phyloP scores from a whole-genome alignment of 169 alveolate genomes.

The Nephromyces sp. region DNA sequence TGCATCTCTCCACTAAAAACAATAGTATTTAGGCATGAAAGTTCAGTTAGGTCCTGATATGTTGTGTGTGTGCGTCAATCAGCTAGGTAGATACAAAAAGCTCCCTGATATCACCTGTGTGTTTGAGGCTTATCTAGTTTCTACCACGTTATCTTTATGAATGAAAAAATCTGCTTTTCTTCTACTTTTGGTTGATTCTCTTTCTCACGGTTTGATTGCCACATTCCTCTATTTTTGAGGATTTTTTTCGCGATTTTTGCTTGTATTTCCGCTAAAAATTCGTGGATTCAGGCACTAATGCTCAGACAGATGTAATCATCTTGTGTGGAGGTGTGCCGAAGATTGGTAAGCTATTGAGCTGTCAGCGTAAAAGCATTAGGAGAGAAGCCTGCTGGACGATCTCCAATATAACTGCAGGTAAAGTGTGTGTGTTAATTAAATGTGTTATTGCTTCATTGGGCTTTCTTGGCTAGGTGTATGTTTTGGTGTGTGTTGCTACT shows the following conservation, averaged over 20 bases:
- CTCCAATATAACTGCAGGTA: conserved; percentile 92
- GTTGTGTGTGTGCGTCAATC: too few species aligned
- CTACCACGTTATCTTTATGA: background rate
- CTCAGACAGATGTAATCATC: conserved; percentile 83
- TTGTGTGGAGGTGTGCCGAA: conserved; percentile 78
- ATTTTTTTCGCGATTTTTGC: background rate
- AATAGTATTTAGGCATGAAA: too few species aligned
- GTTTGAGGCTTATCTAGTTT: too few species aligned
- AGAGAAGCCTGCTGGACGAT: conserved; percentile 96
- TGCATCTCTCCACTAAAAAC: too few species aligned
- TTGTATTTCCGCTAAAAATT: background rate
- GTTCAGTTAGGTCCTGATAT: too few species aligned
- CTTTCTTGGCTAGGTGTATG: too few species aligned
- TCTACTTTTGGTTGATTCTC: background rate
- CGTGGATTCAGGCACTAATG: conserved; percentile 73
- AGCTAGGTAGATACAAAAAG: too few species aligned
- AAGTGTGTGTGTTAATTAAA: background rate
- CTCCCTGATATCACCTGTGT: too few species aligned
- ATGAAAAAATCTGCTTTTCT: background rate
- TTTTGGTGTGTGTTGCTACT: too few species aligned
- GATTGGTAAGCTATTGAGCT: conserved; percentile 62
- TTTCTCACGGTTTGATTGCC: background rate
- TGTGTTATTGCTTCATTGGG: too few species aligned
- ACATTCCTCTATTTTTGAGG: background rate
- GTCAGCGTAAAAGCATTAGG: conserved; percentile 75